These are phyloP conservation scores for Sistotremastrum suecicum DNA, from an alignment of 768 basidiomycete genomes.

Conservation along the genomic window DNA sequence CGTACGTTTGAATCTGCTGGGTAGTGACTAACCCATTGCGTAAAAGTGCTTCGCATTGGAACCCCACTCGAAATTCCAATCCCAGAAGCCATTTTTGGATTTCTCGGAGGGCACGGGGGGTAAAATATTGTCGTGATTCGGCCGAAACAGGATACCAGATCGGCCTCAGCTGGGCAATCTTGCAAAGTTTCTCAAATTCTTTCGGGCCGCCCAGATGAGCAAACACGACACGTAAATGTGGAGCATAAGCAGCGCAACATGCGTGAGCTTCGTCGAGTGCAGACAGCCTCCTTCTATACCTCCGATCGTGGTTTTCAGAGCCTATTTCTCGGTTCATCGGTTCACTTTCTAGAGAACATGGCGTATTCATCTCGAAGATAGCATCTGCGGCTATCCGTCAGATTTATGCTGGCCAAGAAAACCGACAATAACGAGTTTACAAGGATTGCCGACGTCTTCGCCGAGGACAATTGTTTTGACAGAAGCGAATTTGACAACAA, in stretches of 20 bases:
- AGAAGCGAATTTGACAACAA: slow-evolving; percentile 41
- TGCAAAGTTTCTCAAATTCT: slow-evolving; percentile 41
- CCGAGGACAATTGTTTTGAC: slow-evolving; percentile 50
- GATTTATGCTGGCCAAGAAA: background rate
- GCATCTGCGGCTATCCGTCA: slow-evolving; percentile 28
- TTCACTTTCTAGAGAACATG: slow-evolving; percentile 48
- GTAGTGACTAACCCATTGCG: slow-evolving; percentile 51
- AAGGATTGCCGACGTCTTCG: slow-evolving; percentile 45
- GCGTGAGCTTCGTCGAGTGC: slow-evolving; percentile 44
- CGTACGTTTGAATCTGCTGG: slow-evolving; percentile 29
- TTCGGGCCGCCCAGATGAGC: slow-evolving; percentile 33
- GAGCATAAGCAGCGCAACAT: slow-evolving; percentile 52
- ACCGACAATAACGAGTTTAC: slow-evolving; percentile 23
- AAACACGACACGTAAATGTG: slow-evolving; percentile 51
- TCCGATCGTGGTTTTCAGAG: slow-evolving; percentile 22
- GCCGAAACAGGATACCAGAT: slow-evolving; percentile 15
- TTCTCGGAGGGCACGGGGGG: slow-evolving; percentile 27
- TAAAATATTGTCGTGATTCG: slow-evolving; percentile 34
- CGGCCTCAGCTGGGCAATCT: slow-evolving; percentile 26
- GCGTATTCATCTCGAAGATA: slow-evolving; percentile 52
- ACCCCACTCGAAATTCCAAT: slow-evolving; percentile 54
- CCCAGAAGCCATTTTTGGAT: slow-evolving; percentile 29
- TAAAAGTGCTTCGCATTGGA: slow-evolving; percentile 62
- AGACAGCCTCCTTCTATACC: slow-evolving; percentile 44
- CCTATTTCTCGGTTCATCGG: slow-evolving; percentile 38